Conservation (phyloP, 2,329 filamentous ascomycete species). For the Cytospora paraplurivora region DNA sequence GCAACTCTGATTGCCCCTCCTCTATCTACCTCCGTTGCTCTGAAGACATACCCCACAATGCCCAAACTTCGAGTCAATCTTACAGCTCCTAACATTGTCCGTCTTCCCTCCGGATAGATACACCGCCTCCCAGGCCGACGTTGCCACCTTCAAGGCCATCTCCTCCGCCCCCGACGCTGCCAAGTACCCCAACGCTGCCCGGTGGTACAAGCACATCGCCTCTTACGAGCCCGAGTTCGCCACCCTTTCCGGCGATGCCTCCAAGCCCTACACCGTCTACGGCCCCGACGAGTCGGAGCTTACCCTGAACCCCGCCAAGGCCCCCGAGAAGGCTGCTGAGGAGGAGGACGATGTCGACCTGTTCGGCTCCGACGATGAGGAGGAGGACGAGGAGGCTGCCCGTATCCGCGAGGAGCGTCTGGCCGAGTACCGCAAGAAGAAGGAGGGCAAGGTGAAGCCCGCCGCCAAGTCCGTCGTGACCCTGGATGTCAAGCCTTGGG, state of each 20-base stretch:
- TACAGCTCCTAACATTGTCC: constrained; percentile 1
- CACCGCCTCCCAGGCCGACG: constrained; percentile 89
- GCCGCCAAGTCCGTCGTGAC: constrained; percentile 96
- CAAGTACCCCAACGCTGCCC: constrained; percentile 91
- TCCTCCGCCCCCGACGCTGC: constrained; percentile 71
- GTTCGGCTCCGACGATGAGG: constrained; percentile 91
- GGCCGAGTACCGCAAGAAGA: constrained; percentile 95
- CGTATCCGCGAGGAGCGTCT: constrained; percentile 85
- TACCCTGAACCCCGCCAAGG: constrained; percentile 83
- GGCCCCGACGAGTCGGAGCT: constrained; percentile 80
- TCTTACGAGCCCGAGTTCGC: constrained; percentile 92
- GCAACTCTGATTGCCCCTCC: constrained; percentile 63
- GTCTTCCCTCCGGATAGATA: constrained; percentile 40
- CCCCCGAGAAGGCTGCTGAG: constrained; percentile 65
- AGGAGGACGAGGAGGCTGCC: constrained; percentile 87
- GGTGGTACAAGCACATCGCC: constrained; percentile 99
- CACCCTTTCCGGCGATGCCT: constrained; percentile 85
- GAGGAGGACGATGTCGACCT: constrained; percentile 90
- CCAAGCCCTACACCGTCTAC: constrained; percentile 86
- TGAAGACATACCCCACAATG: background rate
- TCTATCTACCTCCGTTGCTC: constrained; percentile 4
- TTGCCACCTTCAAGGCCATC: constrained; percentile 90
- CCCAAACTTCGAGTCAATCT: background rate
- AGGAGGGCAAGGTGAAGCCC: constrained; percentile 88
- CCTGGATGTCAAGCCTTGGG: constrained; percentile 97